Base-by-base conservation (phyloP, 2,329 filamentous ascomycete species). In the Alternaria dauci region DNA sequence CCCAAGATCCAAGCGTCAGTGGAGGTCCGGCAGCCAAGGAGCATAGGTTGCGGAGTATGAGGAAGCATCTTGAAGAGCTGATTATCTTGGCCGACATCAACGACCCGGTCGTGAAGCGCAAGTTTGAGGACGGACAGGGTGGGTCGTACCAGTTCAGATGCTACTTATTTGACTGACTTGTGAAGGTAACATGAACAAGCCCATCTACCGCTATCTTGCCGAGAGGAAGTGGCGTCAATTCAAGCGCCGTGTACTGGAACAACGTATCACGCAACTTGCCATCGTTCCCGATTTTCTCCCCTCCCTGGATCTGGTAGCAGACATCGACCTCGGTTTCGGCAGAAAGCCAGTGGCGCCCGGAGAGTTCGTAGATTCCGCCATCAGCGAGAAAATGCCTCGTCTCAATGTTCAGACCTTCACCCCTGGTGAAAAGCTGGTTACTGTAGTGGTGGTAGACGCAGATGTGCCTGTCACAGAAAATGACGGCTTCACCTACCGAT, bases 71-170 rank as follows among this genome's bases (percentile, higher is more conserved):
- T 56, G 90, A 96, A 76, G 79, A 89, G 55, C 83, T 97, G 76
- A 96, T 97, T 86, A 90, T 99, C 39, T 81, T 91, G 63, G 94
- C 93, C 25, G 95, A 99, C 75, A 93, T 96, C 79, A 98, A 98
- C 78, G 95, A 98, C 75, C 95, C 95, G 1, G 71, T 93, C 38
- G 92, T 98, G 63, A 97, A 97, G 87, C 92, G 93, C 81, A 89
- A 87, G 68, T 98, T 96, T 69, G 95, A 99, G 77, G 94, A 98
- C 79, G 93, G 94, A 25, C 80, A 90, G 71, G 93, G 94, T 97
- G 83, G 71, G 86, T 78, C 44, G n/a, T 11, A 8, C 39, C 20
- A 8, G 36, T 23, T 2, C 8, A 11, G 6, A 23, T 18, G 28
- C 38, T n/a, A 8, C 8, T n/a, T 20, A 9, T 34, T 9, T 32